phyloP scores from a whole-genome alignment of 768 basidiomycete species.

The Auriscalpium vulgare region DNA sequence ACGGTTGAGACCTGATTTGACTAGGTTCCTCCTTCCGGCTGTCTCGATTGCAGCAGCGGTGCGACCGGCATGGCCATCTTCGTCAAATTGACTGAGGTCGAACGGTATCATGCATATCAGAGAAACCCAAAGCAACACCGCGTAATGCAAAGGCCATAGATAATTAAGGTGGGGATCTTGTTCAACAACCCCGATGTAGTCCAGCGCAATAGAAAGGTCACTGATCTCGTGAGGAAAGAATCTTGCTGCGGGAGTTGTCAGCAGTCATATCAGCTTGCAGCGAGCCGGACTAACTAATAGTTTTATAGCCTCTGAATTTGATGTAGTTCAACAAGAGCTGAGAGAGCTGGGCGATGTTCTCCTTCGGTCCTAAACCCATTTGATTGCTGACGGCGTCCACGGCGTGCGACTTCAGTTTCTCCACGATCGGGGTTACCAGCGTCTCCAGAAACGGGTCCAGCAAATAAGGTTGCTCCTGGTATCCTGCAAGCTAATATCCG shows the following conservation, averaged over 20 bases:
- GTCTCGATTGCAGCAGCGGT: conserved; percentile 53
- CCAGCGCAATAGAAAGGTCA: conserved; percentile 70
- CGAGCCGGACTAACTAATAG: conserved; percentile 58
- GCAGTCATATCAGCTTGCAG: not conserved
- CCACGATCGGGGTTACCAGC: conserved; percentile 70
- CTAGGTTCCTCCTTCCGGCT: conserved; percentile 49
- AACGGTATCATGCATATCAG: conserved; percentile 93
- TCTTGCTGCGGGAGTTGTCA: conserved; percentile 47
- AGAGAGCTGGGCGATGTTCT: conserved; percentile 39
- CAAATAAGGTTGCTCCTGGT: conserved; percentile 90
- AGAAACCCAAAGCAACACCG: conserved; percentile 87
- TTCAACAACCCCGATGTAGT: conserved; percentile 46
- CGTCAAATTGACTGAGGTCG: conserved; percentile 80
- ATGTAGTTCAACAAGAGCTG: conserved; percentile 69
- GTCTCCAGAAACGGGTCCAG: conserved; percentile 83
- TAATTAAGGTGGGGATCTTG: conserved; percentile 27
- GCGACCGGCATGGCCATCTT: conserved; percentile 37
- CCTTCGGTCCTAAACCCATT: conserved; percentile 3
- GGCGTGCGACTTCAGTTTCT: conserved; percentile 49
- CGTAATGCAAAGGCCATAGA: conserved; percentile 78
- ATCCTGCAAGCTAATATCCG: conserved; percentile 61
- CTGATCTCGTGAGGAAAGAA: conserved; percentile 91
- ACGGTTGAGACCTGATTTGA: conserved; percentile 73
- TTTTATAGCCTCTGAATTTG: conserved; percentile 87
- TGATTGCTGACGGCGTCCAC: conserved; percentile 20